Evolutionary conservation across 495 filamentous ascomycete species (phyloP).

Genomic region (Neurospora tetrasperma): DNA sequence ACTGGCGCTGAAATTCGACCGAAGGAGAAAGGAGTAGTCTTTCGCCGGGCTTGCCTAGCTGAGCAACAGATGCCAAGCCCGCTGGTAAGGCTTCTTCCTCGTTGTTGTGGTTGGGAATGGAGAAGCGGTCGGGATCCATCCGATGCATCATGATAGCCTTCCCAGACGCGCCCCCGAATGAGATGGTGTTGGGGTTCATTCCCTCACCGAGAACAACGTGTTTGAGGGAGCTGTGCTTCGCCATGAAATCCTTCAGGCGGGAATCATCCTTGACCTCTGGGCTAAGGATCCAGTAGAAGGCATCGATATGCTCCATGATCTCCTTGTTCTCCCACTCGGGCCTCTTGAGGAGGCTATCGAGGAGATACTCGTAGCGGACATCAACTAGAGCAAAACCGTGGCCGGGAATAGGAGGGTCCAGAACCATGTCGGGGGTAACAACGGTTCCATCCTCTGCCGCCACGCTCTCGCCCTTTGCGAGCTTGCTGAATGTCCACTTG

Average conservation of each 20-base stretch:
- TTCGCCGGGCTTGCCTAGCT: conserved; percentile 26
- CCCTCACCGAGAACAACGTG: conserved; percentile 70
- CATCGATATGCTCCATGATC: conserved; percentile 55
- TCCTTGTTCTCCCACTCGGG: conserved; percentile 60
- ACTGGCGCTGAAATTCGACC: conserved; percentile 41
- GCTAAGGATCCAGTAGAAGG: conserved; percentile 75
- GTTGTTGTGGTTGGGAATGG: conserved; percentile 51
- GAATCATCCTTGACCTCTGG: conserved; percentile 51
- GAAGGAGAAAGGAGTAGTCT: conserved; percentile 56
- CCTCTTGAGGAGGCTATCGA: conserved; percentile 54
- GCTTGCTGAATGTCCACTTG: conserved; percentile 38
- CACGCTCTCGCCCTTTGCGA: conserved; percentile 43
- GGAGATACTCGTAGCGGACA: conserved; percentile 55
- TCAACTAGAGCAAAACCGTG: conserved; percentile 70
- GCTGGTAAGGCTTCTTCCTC: conserved; percentile 9
- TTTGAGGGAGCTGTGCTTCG: conserved; percentile 44
- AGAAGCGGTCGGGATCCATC: conserved; percentile 60
- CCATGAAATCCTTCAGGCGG: conserved; percentile 57
- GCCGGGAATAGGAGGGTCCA: conserved; percentile 26
- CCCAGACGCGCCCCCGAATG: conserved; percentile 51
- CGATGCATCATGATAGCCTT: conserved; percentile 55
- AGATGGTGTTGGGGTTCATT: conserved; percentile 59
- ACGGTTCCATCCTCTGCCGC: conserved; percentile 41
- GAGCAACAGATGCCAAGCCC: conserved; percentile 8
- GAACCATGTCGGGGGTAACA: conserved; percentile 46